Conservation (phyloP, 2,329 filamentous ascomycete genomes). For the Colletotrichum eleusines region DNA sequence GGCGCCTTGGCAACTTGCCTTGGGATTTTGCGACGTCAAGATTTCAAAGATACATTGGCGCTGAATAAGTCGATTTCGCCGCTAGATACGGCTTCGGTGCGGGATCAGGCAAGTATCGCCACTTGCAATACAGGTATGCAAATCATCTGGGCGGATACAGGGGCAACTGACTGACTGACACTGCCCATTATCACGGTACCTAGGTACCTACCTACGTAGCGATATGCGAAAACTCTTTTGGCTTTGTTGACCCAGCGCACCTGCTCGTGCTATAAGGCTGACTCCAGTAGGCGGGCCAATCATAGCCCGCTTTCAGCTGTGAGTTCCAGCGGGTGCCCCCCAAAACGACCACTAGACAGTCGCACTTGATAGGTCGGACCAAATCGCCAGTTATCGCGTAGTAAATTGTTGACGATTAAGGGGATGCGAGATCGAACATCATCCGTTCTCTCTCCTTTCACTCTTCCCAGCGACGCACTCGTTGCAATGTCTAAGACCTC, state of each 20-base stretch:
- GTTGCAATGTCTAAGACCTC: slow-evolving; percentile 17
- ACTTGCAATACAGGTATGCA: background rate
- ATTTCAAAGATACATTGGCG: background rate
- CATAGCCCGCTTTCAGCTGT: slow-evolving; percentile 1
- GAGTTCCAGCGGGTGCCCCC: slow-evolving; percentile 11
- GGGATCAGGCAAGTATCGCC: background rate
- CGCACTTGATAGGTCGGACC: slow-evolving; percentile 24
- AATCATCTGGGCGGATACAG: background rate
- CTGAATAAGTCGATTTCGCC: background rate
- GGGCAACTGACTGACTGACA: background rate
- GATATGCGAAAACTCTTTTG: slow-evolving; percentile 10
- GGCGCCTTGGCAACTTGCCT: background rate
- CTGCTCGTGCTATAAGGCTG: slow-evolving; percentile 32
- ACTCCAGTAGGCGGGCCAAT: slow-evolving; percentile 27
- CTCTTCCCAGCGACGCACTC: background rate
- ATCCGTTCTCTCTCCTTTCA: slow-evolving; percentile 4
- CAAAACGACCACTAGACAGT: slow-evolving; percentile 10
- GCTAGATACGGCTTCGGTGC: background rate
- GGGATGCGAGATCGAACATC: slow-evolving; percentile 21
- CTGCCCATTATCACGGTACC: background rate
- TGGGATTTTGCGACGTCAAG: background rate
- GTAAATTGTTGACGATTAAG: slow-evolving; percentile 25
- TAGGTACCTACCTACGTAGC: too few relatives aligned
- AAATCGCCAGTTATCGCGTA: slow-evolving; percentile 14
- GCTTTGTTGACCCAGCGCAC: slow-evolving; percentile 14